Conservation (phyloP, 805 yeast species). For the Monosporozyma siamensis region DNA sequence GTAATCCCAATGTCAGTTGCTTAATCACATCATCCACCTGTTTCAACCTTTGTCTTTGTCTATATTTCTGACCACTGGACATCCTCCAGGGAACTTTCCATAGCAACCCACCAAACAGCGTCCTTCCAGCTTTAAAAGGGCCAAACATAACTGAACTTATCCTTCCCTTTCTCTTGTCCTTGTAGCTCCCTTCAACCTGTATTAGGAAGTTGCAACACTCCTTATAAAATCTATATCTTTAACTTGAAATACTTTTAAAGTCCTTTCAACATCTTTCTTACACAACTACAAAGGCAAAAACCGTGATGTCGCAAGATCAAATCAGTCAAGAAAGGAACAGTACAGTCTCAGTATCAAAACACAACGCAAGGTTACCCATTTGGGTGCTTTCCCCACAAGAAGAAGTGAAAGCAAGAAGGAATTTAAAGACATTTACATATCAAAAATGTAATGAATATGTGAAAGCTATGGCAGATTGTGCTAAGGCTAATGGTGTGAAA, state of each 20-base stretch:
- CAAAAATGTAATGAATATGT: conserved; percentile 60
- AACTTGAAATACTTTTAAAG: too few species aligned
- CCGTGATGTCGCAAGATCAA: background rate
- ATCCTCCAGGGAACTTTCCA: conserved; percentile 72
- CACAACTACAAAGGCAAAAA: background rate
- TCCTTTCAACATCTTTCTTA: too few species aligned
- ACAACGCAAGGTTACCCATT: conserved; percentile 40
- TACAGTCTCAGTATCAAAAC: background rate
- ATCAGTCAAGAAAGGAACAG: background rate
- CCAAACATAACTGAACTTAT: conserved; percentile 21
- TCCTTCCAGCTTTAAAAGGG: conserved; percentile 23
- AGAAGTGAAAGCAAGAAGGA: conserved; percentile 60
- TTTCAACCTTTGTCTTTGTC: conserved; percentile 78
- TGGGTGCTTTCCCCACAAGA: conserved; percentile 75
- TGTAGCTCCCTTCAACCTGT: background rate
- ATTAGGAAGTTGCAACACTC: too few species aligned
- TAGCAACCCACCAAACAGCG: conserved; percentile 25
- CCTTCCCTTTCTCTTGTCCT: too few species aligned
- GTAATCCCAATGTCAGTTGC: conserved; percentile 25
- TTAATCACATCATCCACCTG: conserved; percentile 73
- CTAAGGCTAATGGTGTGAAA: conserved; percentile 50
- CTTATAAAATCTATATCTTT: too few species aligned
- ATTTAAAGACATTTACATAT: conserved; percentile 62
- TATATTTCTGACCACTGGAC: conserved; percentile 68
- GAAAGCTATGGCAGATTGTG: conserved; percentile 56